phyloP scores from a whole-genome alignment of 345 rosid species.

The Geranium rotundifolium region DNA sequence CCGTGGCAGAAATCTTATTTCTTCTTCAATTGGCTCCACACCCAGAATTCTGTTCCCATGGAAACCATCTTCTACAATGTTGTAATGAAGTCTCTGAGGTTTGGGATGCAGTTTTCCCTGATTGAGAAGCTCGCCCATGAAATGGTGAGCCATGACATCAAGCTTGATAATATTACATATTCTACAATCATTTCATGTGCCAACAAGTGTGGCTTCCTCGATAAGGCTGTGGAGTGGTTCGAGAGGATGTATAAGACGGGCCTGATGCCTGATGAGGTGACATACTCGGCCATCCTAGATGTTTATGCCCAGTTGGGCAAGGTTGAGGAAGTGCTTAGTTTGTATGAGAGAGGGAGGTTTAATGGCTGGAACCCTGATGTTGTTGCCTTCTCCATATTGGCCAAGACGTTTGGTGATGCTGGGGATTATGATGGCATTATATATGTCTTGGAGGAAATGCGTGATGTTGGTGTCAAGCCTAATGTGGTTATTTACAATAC shows the following conservation, averaged over 20 bases:
- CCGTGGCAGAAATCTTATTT: constrained; percentile 57
- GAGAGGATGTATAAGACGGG: constrained; percentile 88
- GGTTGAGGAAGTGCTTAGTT: constrained; percentile 72
- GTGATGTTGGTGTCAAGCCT: constrained; percentile 61
- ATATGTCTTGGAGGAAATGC: constrained; percentile 83
- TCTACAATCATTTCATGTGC: constrained; percentile 91
- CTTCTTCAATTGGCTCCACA: constrained; percentile 67
- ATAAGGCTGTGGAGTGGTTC: constrained; percentile 88
- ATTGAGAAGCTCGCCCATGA: constrained; percentile 73
- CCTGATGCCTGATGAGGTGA: constrained; percentile 91
- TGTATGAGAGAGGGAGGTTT: constrained; percentile 89
- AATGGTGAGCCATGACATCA: constrained; percentile 60
- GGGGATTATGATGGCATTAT: constrained; percentile 93
- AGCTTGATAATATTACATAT: constrained; percentile 87
- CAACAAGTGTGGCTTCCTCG: constrained; percentile 51
- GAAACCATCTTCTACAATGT: constrained; percentile 76
- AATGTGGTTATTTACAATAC: constrained; percentile 76
- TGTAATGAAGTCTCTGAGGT: constrained; percentile 73
- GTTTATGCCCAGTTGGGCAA: constrained; percentile 75
- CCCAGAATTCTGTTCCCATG: constrained; percentile 61
- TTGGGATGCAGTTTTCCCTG: constrained; percentile 73
- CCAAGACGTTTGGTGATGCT: constrained; percentile 81
- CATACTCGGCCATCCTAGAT: constrained; percentile 72
- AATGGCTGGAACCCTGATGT: constrained; percentile 88
- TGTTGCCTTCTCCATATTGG: constrained; percentile 67